Percentiles rank a stretch among this genome's conserved stretches.
Evolutionary conservation across 352 stramenopile species (phyloP).

Genomic region (Phytophthora foliorum): DNA sequence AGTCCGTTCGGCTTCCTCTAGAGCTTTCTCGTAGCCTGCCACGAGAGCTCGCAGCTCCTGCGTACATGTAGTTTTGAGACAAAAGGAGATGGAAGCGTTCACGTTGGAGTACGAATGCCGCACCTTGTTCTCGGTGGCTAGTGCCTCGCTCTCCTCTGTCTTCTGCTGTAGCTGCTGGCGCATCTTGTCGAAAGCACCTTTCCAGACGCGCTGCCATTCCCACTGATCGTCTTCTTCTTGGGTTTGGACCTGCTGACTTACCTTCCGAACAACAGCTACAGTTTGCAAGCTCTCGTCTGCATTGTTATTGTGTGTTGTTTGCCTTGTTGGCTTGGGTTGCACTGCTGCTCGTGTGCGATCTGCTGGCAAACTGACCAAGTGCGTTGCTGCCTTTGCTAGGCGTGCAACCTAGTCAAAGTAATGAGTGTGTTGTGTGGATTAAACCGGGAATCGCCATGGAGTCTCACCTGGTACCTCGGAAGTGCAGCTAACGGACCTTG

Average conservation of each 20-base stretch:
- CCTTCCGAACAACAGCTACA: slow-evolving; percentile 26
- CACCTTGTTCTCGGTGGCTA: slow-evolving; percentile 62
- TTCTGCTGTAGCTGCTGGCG: slow-evolving; percentile 47
- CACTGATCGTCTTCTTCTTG: slow-evolving; percentile 71
- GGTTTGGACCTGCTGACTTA: slow-evolving; percentile 67
- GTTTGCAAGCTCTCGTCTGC: slow-evolving; percentile 1
- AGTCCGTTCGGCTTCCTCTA: slow-evolving; percentile 44
- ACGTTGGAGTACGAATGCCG: background rate
- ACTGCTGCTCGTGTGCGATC: background rate
- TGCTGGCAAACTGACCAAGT: background rate
- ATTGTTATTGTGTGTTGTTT: slow-evolving; percentile 19
- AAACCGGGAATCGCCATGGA: background rate
- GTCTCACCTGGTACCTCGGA: slow-evolving; percentile 53
- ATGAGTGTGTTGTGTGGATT: background rate
- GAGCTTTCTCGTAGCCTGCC: slow-evolving; percentile 47
- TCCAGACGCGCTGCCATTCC: slow-evolving; percentile 79
- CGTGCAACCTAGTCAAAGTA: slow-evolving; percentile 34
- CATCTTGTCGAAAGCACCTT: slow-evolving; percentile 76
- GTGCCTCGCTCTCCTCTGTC: slow-evolving; percentile 38
- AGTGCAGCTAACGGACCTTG: slow-evolving; percentile 63
- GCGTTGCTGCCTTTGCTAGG: slow-evolving; percentile 20
- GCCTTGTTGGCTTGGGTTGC: background rate
- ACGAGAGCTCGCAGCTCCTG: slow-evolving; percentile 60
- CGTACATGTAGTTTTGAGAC: background rate
- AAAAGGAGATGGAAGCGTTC: background rate